phyloP scores from a whole-genome alignment of 306 rosid genomes.

The Purshia tridentata region DNA sequence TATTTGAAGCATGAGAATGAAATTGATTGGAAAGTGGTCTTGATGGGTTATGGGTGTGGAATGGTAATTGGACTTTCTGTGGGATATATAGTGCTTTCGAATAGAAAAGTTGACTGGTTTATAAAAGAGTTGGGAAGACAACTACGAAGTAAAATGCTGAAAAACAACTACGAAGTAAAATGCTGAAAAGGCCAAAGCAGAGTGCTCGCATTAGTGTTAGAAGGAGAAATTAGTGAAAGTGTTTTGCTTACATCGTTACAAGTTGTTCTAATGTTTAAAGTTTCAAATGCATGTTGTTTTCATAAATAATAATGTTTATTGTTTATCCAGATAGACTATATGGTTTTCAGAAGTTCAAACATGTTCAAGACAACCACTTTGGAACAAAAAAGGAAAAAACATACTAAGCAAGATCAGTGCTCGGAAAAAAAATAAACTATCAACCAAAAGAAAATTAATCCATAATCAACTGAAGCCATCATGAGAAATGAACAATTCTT shows the following conservation, averaged over 20 bases:
- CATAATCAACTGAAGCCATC: too few species aligned
- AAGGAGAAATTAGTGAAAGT: background rate
- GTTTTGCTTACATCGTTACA: background rate
- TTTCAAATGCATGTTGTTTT: too few species aligned
- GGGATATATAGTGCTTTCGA: background rate
- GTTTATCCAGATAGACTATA: too few species aligned
- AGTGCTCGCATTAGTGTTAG: background rate
- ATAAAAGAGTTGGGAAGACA: background rate
- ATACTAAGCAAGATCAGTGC: too few species aligned
- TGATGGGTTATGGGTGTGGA: background rate
- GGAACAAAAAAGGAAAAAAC: too few species aligned
- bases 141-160: background rate
- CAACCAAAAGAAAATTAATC: too few species aligned
- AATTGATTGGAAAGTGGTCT: conserved; percentile 12
- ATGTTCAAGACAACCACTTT: too few species aligned
- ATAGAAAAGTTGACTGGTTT: background rate
- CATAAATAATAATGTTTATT: too few species aligned
- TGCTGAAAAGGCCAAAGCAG: background rate
- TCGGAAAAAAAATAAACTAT: too few species aligned
- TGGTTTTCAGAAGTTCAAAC: too few species aligned
- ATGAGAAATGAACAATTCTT: too few species aligned
- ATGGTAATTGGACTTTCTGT: background rate
- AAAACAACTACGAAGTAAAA: background rate
- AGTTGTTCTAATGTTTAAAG: too few species aligned
- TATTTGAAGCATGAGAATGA: background rate